Evolutionary conservation across 257 asterid genomes (phyloP), one percentile per base, ranked within the genome.

Genomic region (Misopates orontium): DNA sequence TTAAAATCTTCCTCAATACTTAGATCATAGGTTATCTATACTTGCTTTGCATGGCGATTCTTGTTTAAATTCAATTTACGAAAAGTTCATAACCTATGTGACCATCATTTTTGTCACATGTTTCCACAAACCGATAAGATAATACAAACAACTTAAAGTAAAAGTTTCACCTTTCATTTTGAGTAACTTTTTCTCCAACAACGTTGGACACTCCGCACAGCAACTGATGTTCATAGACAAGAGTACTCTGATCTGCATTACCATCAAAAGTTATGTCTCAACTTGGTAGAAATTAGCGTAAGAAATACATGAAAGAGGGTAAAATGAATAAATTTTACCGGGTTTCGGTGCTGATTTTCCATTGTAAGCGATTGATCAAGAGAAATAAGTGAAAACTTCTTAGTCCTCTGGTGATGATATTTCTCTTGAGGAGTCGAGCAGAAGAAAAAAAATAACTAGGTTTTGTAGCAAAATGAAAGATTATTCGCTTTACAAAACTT

Each of bases 201-300:
- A 3, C 40, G 18, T 41, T 4, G 72, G 77, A 19, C 79, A 79
- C 1, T 11, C 5, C 25, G 44, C 61, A 16, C 81, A 79, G 72
- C 81, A 73, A 58, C 45, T 70, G 45, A 74, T 54, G 1, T 73
- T 21, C 40, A 76, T 64, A 54, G 70, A 63, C 51, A 80, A 44
- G 45, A 66, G 39, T 51, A 67, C 52, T 62, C 62, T 66, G 12
- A 56, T 61, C 81, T 73, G 71, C 73, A 51, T 41, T n/a, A 25
- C 13, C 11, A 21, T 47, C 36, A 25, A 18, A 22, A 17, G 0
- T 23, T 0, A 16, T 16, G 1, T 16, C 18, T 28, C 16, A 52
- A 9, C 9, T 44, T 11, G 14, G 11, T 41, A 1, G 25, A 64
- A 21, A 2, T 15, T 57, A 13, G 22, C 11, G 22, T 20, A 49